Evolutionary conservation across 768 basidiomycete species (phyloP).

Genomic region (Coprinopsis cinerea): DNA sequence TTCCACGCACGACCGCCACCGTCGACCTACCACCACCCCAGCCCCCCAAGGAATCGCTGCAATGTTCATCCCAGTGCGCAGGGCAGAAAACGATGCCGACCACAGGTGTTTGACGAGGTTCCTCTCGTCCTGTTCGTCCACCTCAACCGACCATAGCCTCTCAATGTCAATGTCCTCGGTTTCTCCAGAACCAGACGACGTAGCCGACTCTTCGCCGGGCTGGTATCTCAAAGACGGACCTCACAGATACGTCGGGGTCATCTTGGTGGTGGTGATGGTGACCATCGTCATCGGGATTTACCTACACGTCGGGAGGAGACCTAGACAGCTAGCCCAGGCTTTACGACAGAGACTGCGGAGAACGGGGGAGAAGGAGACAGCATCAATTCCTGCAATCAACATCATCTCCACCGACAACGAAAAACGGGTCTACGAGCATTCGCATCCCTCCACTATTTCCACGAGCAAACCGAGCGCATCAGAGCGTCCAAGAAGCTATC

Average conservation of each 20-base stretch:
- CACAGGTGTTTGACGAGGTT: not conserved
- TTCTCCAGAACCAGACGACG: too few species aligned
- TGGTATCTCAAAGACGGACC: slow-evolving; percentile 23
- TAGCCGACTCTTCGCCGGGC: too few species aligned
- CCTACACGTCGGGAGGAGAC: slow-evolving; percentile 29
- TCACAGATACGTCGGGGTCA: slow-evolving; percentile 41
- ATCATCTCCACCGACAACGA: not conserved
- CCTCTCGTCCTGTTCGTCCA: too few species aligned
- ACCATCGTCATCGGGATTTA: slow-evolving; percentile 32
- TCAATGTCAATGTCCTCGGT: too few species aligned
- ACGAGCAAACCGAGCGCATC: not conserved
- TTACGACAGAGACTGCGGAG: slow-evolving; percentile 9
- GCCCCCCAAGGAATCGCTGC: not conserved
- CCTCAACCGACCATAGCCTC: too few species aligned
- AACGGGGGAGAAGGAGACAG: not conserved
- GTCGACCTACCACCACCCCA: not conserved
- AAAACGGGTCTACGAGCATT: too few species aligned
- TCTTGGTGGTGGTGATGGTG: slow-evolving; percentile 31
- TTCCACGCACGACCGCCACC: not conserved
- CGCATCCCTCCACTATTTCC: too few species aligned
- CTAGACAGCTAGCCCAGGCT: slow-evolving; percentile 21
- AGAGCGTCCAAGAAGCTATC: not conserved
- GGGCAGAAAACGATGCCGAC: not conserved
- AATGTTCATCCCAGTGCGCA: not conserved
- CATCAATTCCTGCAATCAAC: not conserved